These are phyloP conservation scores for Coniosporium apollinis DNA, from an alignment of 495 filamentous ascomycete species.

Conservation along the genomic window DNA sequence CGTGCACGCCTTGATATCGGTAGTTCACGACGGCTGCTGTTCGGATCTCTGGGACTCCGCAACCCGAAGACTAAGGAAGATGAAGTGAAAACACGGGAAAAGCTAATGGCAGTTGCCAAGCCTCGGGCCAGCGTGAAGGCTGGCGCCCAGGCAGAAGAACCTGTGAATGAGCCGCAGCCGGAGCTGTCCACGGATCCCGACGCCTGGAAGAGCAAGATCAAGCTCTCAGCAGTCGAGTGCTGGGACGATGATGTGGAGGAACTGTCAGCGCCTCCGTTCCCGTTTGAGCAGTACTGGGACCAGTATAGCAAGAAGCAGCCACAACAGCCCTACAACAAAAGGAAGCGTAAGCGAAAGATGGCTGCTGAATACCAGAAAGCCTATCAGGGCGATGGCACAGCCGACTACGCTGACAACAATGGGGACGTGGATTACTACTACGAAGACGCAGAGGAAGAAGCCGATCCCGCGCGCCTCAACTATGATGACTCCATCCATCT, in stretches of 20 bases:
- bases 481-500: conserved; percentile 24
- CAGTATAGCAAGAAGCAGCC: conserved; percentile 48
- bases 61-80: conserved; percentile 51
- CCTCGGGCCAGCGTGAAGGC: conserved; percentile 18
- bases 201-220: conserved; percentile 59
- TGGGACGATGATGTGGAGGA: conserved; percentile 46
- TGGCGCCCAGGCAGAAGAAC: background rate
- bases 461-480: conserved; percentile 22
- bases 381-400: conserved; percentile 12
- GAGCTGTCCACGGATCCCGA: conserved; percentile 29
- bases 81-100: conserved; percentile 41
- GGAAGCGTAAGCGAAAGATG: conserved; percentile 34
- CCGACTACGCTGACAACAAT: conserved; percentile 12
- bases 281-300: conserved; percentile 83
- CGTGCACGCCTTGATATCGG: conserved; percentile 43
- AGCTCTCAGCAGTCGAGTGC: conserved; percentile 66
- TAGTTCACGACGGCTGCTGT: conserved; percentile 49
- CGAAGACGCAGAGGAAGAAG: conserved; percentile 17
- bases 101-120: conserved; percentile 30
- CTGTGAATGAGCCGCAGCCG: background rate
- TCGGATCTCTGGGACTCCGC: conserved; percentile 53
- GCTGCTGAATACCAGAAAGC: conserved; percentile 4
- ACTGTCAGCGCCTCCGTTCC: conserved; percentile 70
- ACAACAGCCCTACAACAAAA: conserved; percentile 27
- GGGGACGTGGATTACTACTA: conserved; percentile 25